phyloP scores from a whole-genome alignment of 352 stramenopile genomes.

The Globisporangium emineosum region DNA sequence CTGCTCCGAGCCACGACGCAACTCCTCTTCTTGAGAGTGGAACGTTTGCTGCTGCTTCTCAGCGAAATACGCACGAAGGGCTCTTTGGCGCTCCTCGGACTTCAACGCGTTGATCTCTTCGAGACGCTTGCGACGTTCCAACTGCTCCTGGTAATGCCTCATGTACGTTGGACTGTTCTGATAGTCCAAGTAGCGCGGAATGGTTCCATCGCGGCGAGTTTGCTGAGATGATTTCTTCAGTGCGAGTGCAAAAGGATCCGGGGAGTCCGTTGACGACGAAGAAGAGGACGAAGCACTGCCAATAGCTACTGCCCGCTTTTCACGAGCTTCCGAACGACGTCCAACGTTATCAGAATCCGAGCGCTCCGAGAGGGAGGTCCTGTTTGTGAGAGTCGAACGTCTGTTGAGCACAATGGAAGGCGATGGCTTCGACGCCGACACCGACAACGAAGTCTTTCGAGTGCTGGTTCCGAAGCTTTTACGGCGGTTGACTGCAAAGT shows the following conservation, averaged over 20 bases:
- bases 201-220: conserved; percentile 43
- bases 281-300: conserved; percentile 22
- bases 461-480: conserved; percentile 11
- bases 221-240: conserved; percentile 22
- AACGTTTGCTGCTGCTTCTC: conserved; percentile 45
- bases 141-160: conserved; percentile 47
- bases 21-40: conserved; percentile 37
- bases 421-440: conserved; percentile 1
- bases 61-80: conserved; percentile 41
- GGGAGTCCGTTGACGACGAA: conserved; percentile 27
- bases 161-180: conserved; percentile 39
- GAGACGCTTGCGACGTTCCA: conserved; percentile 64
- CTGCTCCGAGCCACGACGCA: conserved; percentile 49
- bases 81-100: conserved; percentile 53
- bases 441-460: background rate
- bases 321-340: conserved; percentile 5
- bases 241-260: conserved; percentile 25
- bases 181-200: conserved; percentile 69
- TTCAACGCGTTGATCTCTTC: conserved; percentile 58
- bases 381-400: conserved; percentile 10
- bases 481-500: background rate
- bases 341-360: conserved; percentile 12
- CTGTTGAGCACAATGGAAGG: conserved; percentile 7
- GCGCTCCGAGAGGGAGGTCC: conserved; percentile 8
- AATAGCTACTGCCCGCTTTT: background rate